A percentile compares a stretch with the other conserved stretches of the same genome.
Conservation (phyloP, 192 early-diverging fungal genomes). For the Dimargaris cristalligena region DNA sequence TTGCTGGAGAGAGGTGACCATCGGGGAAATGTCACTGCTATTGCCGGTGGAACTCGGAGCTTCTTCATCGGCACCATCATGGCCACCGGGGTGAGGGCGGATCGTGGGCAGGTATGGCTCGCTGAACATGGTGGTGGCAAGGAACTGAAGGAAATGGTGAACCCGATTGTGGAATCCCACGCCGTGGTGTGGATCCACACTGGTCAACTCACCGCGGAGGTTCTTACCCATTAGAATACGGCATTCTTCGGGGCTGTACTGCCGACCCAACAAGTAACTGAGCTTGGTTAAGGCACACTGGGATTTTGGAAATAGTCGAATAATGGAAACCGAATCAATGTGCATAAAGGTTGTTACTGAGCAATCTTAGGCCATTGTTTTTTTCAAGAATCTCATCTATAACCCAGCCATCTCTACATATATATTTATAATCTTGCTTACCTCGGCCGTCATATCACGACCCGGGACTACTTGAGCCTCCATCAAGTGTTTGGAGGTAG, state of each 20-base stretch:
- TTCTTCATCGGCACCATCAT: neutral
- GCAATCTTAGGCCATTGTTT: too few relatives aligned
- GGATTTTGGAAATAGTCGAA: neutral
- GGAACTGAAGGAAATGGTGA: conserved; percentile 17
- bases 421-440: too few relatives aligned
- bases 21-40: neutral
- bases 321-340: conserved; percentile 4
- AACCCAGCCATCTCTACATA: too few relatives aligned
- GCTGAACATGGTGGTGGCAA: conserved; percentile 5
- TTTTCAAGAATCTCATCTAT: too few relatives aligned
- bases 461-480: conserved; percentile 69
- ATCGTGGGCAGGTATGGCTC: neutral
- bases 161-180: conserved; percentile 49
- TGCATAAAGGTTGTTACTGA: conserved; percentile 8
- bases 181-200: conserved; percentile 37
- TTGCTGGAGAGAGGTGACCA: neutral
- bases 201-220: conserved; percentile 85
- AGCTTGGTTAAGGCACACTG: conserved; percentile 90
- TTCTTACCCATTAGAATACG: conserved; percentile 67
- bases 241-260: conserved; percentile 42
- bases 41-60: neutral
- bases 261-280: conserved; percentile 72
- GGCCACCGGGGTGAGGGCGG: too few relatives aligned
- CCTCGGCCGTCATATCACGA: conserved; percentile 86
- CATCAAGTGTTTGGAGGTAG: conserved; percentile 72